Evolutionary conservation across 2,329 filamentous ascomycete genomes (phyloP).

Genomic region (Clonostachys solani): DNA sequence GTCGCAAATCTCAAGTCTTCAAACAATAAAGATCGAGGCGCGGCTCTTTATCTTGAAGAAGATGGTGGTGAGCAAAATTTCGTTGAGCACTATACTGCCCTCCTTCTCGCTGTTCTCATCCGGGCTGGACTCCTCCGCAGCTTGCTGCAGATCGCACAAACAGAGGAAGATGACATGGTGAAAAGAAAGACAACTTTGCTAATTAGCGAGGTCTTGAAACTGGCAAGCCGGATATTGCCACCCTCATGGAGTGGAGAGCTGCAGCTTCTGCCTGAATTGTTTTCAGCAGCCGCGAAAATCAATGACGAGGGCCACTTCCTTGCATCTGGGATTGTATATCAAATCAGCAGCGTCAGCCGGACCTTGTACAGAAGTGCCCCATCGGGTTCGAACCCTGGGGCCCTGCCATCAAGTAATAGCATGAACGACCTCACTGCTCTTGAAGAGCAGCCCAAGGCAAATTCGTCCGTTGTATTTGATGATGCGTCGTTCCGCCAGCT

Average conservation of each 20-base stretch:
- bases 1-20: conserved; percentile 77
- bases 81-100: conserved; percentile 88
- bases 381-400: conserved; percentile 29
- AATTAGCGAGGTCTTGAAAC: conserved; percentile 85
- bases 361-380: conserved; percentile 79
- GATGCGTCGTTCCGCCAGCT: conserved; percentile 62
- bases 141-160: conserved; percentile 61
- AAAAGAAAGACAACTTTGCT: conserved; percentile 88
- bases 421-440: conserved; percentile 42
- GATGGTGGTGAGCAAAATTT: conserved; percentile 74
- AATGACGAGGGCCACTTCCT: conserved; percentile 68
- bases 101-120: conserved; percentile 81
- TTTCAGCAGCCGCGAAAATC: conserved; percentile 72
- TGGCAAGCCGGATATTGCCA: conserved; percentile 82
- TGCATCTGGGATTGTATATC: conserved; percentile 89
- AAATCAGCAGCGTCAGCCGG: conserved; percentile 95
- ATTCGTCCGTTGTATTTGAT: conserved; percentile 42
- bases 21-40: conserved; percentile 39
- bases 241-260: conserved; percentile 76
- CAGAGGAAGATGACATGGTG: conserved; percentile 63
- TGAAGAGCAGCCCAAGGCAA: conserved; percentile 52
- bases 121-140: conserved; percentile 69
- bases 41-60: conserved; percentile 56
- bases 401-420: conserved; percentile 36
- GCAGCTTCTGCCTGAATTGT: conserved; percentile 82